These are phyloP conservation scores for Penicillium palitans DNA, from an alignment of 2,329 filamentous ascomycete species.

Conservation along the genomic window DNA sequence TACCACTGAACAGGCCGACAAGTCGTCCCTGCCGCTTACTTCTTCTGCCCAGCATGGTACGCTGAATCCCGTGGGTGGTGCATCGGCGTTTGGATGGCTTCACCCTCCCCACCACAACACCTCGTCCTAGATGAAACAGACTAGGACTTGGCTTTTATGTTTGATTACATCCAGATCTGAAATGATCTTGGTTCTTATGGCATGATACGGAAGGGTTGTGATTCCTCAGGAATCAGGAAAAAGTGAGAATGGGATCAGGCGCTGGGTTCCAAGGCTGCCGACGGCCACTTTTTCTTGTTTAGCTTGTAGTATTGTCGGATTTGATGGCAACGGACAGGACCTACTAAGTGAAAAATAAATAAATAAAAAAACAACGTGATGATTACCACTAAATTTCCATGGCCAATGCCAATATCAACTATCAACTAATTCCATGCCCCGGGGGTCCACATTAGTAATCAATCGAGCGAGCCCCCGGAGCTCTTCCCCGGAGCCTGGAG, in stretches of 20 bases:
- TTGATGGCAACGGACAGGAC: neutral
- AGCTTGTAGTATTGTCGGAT: neutral
- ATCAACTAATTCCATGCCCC: neutral
- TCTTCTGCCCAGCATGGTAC: constrained; percentile 36
- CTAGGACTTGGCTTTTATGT: constrained; percentile 18
- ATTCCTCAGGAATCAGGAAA: neutral
- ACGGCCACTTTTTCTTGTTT: neutral
- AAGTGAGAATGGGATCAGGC: neutral
- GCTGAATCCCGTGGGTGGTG: constrained; percentile 85
- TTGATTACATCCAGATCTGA: constrained; percentile 5
- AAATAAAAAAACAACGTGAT: neutral
- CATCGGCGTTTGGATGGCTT: constrained; percentile 92
- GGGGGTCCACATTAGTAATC: neutral
- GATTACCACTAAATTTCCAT: neutral
- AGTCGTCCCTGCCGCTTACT: constrained; percentile 1
- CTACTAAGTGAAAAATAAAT: neutral
- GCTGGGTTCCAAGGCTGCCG: neutral
- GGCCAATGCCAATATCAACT: neutral
- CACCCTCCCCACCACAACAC: constrained; percentile 48
- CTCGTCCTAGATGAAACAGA: constrained; percentile 28
- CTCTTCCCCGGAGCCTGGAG: no score
- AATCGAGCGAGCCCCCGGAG: neutral
- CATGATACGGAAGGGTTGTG: neutral
- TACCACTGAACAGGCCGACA: constrained; percentile 14
- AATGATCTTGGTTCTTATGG: constrained; percentile 2